Conservation (phyloP, 2,329 filamentous ascomycete genomes). For the Decorospora gaudefroyi region DNA sequence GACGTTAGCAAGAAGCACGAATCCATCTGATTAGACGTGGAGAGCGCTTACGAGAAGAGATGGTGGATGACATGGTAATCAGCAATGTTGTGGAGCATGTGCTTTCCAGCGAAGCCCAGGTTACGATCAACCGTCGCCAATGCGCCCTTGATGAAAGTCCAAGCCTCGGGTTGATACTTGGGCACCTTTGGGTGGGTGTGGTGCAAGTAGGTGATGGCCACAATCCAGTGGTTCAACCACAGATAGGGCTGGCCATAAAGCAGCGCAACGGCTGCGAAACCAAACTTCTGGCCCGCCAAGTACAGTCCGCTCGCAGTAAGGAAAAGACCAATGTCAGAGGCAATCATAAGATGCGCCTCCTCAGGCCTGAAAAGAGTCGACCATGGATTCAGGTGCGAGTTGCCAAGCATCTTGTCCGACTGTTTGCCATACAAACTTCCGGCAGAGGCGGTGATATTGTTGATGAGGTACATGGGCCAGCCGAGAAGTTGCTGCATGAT, state of each 20-base stretch:
- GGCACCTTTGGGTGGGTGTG: slow-evolving; percentile 65
- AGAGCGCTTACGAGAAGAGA: slow-evolving; percentile 54
- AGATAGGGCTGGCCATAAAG: slow-evolving; percentile 68
- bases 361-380: slow-evolving; percentile 22
- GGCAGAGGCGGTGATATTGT: slow-evolving; percentile 56
- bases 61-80: slow-evolving; percentile 68
- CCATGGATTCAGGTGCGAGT: slow-evolving; percentile 23
- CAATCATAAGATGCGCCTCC: slow-evolving; percentile 26
- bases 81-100: slow-evolving; percentile 69
- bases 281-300: slow-evolving; percentile 58
- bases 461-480: slow-evolving; percentile 66
- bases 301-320: slow-evolving; percentile 53
- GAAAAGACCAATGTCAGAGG: slow-evolving; percentile 23
- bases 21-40: background rate
- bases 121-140: slow-evolving; percentile 67
- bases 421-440: slow-evolving; percentile 28
- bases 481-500: slow-evolving; percentile 66
- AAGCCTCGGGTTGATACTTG: slow-evolving; percentile 63
- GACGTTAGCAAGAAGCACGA: slow-evolving; percentile 7
- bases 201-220: slow-evolving; percentile 76
- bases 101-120: slow-evolving; percentile 66
- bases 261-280: slow-evolving; percentile 60
- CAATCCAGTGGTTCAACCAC: slow-evolving; percentile 74
- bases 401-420: slow-evolving; percentile 19
- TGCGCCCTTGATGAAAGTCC: slow-evolving; percentile 67